Evolutionary conservation across 768 basidiomycete genomes (phyloP), one percentile per base, ranked within the genome.

Genomic region (Termitomyces sp.): DNA sequence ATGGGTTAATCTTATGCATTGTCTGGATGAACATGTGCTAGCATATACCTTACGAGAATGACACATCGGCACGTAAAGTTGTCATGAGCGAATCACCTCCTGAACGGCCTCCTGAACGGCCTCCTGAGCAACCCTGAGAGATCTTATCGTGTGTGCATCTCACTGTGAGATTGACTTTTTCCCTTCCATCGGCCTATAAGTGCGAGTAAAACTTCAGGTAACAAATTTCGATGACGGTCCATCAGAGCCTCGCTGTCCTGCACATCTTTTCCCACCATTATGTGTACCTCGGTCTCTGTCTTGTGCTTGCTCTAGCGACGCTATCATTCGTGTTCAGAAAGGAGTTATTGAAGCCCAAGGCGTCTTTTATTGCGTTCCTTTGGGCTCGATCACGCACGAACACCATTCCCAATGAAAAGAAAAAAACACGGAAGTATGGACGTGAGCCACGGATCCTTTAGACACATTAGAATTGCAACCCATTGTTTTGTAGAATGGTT

Each of bases 401-500:
- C 12, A 15, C 39, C 41, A 18, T 30, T 13, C 2, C 45, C 13
- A 47, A 30, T n/a, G 31, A n/a, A 2, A 47, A 52, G 18, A 62
- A 58, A 46, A 37, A 53, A 33, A 54, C 16, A 33, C 61, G 61
- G 13, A 58, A 53, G 16, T 18, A 53, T 24, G 63, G 63, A 58
- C 61, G 63, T 65, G 34, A 41, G 58, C 37, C 5, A 39, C 33
- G 9, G 18, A 34, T 41, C 15, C 48, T 13, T 27, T 5, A 18
- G 22, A 27, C 33, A 41, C 20, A 15, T 8, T 2, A 8, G 12
- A 27, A 20, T 7, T 16, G 31, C 27, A 22, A 51, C 13, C 30
- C 22, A 52, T 24, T 22, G 18, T 6, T 24, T 8, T 61, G 20
- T 55, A 86, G 86, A 78, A 65, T 86, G 85, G 85, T 73, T 64